Percentiles rank a stretch among this genome's conserved stretches.
Evolutionary conservation across 2,329 filamentous ascomycete species (phyloP).

Genomic region (Verruconis gallopava): DNA sequence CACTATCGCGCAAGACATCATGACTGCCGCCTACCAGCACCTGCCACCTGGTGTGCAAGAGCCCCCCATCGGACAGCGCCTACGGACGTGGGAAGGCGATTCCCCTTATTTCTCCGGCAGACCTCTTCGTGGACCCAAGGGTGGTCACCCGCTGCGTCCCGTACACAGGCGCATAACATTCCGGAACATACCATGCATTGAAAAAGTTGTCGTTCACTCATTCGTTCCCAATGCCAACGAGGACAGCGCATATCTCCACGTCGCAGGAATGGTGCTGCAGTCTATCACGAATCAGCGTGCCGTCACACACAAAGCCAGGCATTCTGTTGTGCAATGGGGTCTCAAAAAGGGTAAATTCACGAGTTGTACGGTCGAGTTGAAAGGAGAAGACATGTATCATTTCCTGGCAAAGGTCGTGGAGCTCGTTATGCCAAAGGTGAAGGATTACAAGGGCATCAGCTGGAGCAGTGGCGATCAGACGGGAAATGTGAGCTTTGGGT

Average conservation of each 20-base stretch:
- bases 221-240: slow-evolving; percentile 54
- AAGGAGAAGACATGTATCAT: slow-evolving; percentile 71
- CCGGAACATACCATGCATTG: slow-evolving; percentile 72
- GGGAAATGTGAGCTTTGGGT: slow-evolving; percentile 76
- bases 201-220: slow-evolving; percentile 67
- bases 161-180: slow-evolving; percentile 58
- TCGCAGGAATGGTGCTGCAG: slow-evolving; percentile 73
- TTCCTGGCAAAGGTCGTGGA: slow-evolving; percentile 86
- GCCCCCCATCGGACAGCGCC: slow-evolving; percentile 45
- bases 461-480: slow-evolving; percentile 70
- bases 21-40: slow-evolving; percentile 82
- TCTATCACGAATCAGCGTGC: slow-evolving; percentile 70
- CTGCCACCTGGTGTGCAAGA: slow-evolving; percentile 60
- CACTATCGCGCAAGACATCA: slow-evolving; percentile 74
- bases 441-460: slow-evolving; percentile 81
- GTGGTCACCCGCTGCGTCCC: slow-evolving; percentile 56
- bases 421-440: slow-evolving; percentile 84
- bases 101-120: slow-evolving; percentile 93
- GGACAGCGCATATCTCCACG: slow-evolving; percentile 63
- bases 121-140: slow-evolving; percentile 70
- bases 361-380: slow-evolving; percentile 64
- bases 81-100: slow-evolving; percentile 77
- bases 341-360: slow-evolving; percentile 58
- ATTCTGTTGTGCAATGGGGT: slow-evolving; percentile 62
- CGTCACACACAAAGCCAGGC: slow-evolving; percentile 54